These are phyloP conservation scores for Chytridiales sp. DNA, from an alignment of 371 early-diverging fungal species.

Conservation along the genomic window DNA sequence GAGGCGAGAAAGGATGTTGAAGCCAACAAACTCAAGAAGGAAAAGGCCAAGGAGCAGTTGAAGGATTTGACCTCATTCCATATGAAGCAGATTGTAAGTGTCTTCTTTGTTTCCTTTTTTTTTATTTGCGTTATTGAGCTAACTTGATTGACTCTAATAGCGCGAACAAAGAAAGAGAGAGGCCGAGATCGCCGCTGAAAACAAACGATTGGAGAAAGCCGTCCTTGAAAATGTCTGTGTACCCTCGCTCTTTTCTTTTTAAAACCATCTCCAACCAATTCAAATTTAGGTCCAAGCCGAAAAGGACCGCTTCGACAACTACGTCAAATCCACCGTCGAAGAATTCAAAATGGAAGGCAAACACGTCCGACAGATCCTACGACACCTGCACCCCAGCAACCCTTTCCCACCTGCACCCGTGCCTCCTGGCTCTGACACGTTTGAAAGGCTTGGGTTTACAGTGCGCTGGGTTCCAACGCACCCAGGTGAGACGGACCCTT, in stretches of 20 bases:
- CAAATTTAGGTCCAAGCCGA: constrained; percentile 21
- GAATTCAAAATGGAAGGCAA: constrained; percentile 33
- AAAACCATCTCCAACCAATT: too few relatives aligned
- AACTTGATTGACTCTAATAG: too few relatives aligned
- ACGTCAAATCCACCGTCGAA: constrained; percentile 25
- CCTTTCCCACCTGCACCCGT: constrained; percentile 9
- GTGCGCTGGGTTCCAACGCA: constrained; percentile 12
- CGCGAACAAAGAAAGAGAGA: too few relatives aligned
- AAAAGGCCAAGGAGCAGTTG: not conserved
- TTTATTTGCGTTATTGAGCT: too few relatives aligned
- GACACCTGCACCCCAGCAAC: constrained; percentile 8
- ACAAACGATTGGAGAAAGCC: too few relatives aligned
- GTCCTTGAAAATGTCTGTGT: too few relatives aligned
- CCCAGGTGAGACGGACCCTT: constrained; percentile 3
- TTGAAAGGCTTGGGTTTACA: constrained; percentile 22
- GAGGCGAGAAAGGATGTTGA: too few relatives aligned
- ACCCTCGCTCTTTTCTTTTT: too few relatives aligned
- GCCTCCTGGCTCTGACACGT: constrained; percentile 5
- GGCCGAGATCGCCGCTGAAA: too few relatives aligned
- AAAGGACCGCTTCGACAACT: constrained; percentile 29
- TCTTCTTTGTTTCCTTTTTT: too few relatives aligned
- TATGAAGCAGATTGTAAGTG: constrained; percentile 15
- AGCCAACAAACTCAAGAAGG: too few relatives aligned
- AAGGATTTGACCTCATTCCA: constrained; percentile 10
- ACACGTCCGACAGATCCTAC: constrained; percentile 34